Evolutionary conservation across 2,329 filamentous ascomycete species (phyloP).

Genomic region (Trichophyton equinum): DNA sequence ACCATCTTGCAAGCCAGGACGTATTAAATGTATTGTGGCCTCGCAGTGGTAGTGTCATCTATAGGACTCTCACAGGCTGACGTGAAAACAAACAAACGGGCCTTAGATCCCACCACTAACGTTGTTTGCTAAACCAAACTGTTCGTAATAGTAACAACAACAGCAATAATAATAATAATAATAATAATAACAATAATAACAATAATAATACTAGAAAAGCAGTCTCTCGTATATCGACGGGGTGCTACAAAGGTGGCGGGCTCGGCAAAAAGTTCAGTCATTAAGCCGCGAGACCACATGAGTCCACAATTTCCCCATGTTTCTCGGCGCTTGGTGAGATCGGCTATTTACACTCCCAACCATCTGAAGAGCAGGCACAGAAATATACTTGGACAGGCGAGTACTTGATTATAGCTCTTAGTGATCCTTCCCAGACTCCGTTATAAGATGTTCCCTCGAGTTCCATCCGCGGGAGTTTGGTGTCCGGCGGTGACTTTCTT

Average conservation of each 20-base stretch:
- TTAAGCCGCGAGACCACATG: no score
- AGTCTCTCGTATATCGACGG: no score
- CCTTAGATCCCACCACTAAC: background rate
- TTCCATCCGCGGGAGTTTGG: constrained; percentile 35
- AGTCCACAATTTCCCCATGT: background rate
- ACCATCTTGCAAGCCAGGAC: no score
- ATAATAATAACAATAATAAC: no score
- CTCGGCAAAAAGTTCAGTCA: no score
- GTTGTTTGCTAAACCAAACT: background rate
- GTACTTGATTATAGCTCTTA: background rate
- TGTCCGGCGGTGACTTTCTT: constrained; percentile 45
- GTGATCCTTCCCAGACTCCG: background rate
- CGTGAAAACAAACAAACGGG: background rate
- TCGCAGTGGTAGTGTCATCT: background rate
- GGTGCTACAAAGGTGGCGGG: no score
- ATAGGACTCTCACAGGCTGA: background rate
- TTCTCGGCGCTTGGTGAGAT: background rate
- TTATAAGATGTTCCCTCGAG: constrained; percentile 10
- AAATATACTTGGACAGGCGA: background rate
- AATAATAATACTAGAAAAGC: no score
- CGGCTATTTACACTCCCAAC: background rate
- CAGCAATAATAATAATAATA: no score
- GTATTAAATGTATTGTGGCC: background rate
- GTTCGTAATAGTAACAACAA: no score
- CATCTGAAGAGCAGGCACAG: no score